Evolutionary conservation across 2,329 filamentous ascomycete genomes (phyloP).

Genomic region (Colletotrichum filicis): DNA sequence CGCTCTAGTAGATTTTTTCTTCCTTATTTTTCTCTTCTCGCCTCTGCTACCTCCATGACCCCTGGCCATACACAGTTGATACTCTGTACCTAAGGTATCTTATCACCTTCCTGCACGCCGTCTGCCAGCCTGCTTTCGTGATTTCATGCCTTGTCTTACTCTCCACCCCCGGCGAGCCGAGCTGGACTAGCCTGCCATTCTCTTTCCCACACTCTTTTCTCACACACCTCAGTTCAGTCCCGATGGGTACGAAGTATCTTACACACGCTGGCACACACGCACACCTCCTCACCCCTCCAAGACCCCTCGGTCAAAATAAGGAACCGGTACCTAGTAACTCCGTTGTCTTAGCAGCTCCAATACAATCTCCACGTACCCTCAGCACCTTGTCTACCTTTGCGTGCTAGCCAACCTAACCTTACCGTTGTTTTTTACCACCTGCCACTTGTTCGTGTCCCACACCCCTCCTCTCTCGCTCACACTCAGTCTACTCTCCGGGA

Average conservation of each 20-base stretch:
- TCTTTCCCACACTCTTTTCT: conserved; percentile 19
- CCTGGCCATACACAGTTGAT: background rate
- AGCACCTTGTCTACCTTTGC: conserved; percentile 8
- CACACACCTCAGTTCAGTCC: conserved; percentile 23
- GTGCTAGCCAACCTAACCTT: background rate
- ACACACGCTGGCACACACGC: background rate
- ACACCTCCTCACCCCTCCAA: conserved; percentile 7
- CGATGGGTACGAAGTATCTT: conserved; percentile 2
- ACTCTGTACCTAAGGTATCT: background rate
- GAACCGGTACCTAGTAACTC: conserved; percentile 20
- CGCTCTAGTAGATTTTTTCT: conserved; percentile 1
- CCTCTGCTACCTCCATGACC: conserved; percentile 22
- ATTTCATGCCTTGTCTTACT: conserved; percentile 29
- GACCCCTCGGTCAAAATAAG: conserved; percentile 4
- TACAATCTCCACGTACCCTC: conserved; percentile 26
- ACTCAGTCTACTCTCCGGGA: conserved; percentile 21
- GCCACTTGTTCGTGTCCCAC: conserved; percentile 26
- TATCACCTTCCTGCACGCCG: conserved; percentile 30
- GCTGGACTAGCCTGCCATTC: conserved; percentile 23
- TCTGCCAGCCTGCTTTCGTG: conserved; percentile 36
- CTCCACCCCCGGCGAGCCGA: conserved; percentile 29
- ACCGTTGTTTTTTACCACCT: conserved; percentile 1
- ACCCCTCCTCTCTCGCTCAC: conserved; percentile 26
- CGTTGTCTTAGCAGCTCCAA: conserved; percentile 22
- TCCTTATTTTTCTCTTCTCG: background rate